Evolutionary conservation across 1,284 basidiomycete genomes (phyloP).

Genomic region (Cutaneotrichosporon sp.): DNA sequence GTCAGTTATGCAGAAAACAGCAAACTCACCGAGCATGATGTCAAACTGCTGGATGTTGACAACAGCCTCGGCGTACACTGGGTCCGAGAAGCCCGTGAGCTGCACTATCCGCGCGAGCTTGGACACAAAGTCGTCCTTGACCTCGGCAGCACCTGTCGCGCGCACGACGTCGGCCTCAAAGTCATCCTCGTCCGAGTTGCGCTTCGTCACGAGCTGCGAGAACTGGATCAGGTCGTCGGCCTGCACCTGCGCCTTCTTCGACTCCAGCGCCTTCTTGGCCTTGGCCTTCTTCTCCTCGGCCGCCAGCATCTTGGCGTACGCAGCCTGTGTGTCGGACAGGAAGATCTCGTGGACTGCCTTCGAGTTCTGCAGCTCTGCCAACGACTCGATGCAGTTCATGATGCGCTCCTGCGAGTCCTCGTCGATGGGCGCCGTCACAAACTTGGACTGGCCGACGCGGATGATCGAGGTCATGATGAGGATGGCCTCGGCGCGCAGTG

Average conservation of each 20-base stretch:
- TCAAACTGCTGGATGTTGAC: slow-evolving; percentile 99
- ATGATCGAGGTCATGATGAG: slow-evolving; percentile 97
- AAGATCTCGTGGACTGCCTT: slow-evolving; percentile 77
- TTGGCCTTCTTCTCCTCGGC: slow-evolving; percentile 88
- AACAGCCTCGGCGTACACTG: slow-evolving; percentile 96
- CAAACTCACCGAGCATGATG: slow-evolving; percentile 64
- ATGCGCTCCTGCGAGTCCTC: slow-evolving; percentile 97
- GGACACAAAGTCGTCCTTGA: slow-evolving; percentile 92
- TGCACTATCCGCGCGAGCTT: slow-evolving; percentile 94
- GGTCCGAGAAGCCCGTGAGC: slow-evolving; percentile 96
- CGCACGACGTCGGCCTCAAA: slow-evolving; percentile 71
- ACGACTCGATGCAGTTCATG: slow-evolving; percentile 91
- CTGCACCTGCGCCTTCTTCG: slow-evolving; percentile 73
- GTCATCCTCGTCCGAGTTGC: slow-evolving; percentile 72
- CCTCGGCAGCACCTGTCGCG: slow-evolving; percentile 81
- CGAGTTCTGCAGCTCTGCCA: slow-evolving; percentile 68
- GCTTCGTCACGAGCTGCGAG: slow-evolving; percentile 92
- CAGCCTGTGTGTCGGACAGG: slow-evolving; percentile 86
- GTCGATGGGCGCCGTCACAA: slow-evolving; percentile 89
- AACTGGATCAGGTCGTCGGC: slow-evolving; percentile 91
- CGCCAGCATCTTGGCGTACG: slow-evolving; percentile 90
- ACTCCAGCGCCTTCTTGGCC: slow-evolving; percentile 80
- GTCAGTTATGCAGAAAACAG: not conserved
- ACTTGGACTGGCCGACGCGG: slow-evolving; percentile 95
- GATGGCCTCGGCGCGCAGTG: slow-evolving; percentile 92